Evolutionary conservation across 1,284 basidiomycete species (phyloP).

Genomic region (Leccinum fallax): DNA sequence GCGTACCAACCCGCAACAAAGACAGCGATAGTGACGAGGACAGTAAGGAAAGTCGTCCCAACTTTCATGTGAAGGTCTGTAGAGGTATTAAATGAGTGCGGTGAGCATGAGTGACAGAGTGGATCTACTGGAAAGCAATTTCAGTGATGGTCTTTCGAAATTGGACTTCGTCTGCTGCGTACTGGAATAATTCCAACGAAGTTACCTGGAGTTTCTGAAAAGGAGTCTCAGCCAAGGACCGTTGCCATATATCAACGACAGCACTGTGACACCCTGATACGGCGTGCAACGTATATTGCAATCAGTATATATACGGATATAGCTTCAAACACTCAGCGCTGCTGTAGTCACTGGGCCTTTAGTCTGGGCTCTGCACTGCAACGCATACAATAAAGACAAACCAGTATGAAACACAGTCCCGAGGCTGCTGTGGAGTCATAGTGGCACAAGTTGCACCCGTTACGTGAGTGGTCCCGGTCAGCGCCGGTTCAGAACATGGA

Average conservation of each 20-base stretch:
- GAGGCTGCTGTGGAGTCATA: not conserved
- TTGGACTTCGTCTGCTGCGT: not conserved
- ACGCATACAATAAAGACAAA: not conserved
- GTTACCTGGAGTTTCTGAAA: not conserved
- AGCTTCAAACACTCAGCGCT: not conserved
- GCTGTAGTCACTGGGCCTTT: not conserved
- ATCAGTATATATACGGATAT: not conserved
- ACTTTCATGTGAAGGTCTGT: constrained; percentile 34
- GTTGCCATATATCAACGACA: not conserved
- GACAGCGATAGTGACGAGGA: constrained; percentile 4
- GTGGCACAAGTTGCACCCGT: constrained; percentile 1
- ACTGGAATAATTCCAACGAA: not conserved
- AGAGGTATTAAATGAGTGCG: not conserved
- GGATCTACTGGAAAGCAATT: not conserved
- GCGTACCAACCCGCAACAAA: constrained; percentile 13
- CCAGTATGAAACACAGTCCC: not conserved
- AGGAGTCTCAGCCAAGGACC: constrained; percentile 4
- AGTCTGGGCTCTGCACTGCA: not conserved
- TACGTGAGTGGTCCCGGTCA: constrained; percentile 1
- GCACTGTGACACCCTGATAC: not conserved
- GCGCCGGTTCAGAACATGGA: not conserved
- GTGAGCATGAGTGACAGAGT: not conserved
- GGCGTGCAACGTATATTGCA: not conserved
- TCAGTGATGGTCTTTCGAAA: not conserved
- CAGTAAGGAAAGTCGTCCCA: constrained; percentile 4